Evolutionary conservation across 495 filamentous ascomycete species (phyloP).

Genomic region (Hyaloscypha hepaticicola): DNA sequence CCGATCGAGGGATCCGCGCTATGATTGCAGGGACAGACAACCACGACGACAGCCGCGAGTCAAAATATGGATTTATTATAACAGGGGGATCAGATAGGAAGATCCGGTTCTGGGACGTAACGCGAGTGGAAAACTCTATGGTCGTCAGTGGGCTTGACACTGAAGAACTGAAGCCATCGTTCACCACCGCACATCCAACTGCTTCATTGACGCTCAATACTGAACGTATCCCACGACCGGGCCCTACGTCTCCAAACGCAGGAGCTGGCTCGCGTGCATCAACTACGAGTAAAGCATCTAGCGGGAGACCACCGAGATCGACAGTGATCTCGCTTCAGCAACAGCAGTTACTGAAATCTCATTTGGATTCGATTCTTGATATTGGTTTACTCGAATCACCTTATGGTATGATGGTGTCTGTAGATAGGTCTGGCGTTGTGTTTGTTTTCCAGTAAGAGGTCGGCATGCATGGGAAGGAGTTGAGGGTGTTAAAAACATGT

Average conservation of each 20-base stretch:
- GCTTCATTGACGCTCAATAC: constrained; percentile 67
- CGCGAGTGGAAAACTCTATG: constrained; percentile 66
- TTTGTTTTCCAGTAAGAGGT: constrained; percentile 73
- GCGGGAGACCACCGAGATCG: constrained; percentile 61
- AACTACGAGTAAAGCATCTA: constrained; percentile 34
- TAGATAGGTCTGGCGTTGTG: constrained; percentile 86
- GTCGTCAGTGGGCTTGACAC: constrained; percentile 76
- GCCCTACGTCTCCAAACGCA: constrained; percentile 40
- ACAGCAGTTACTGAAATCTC: constrained; percentile 78
- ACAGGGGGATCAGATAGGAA: constrained; percentile 88
- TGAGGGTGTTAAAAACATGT: constrained; percentile 5
- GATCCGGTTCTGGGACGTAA: constrained; percentile 88
- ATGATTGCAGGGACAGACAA: constrained; percentile 54
- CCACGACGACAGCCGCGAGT: constrained; percentile 57
- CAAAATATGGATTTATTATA: constrained; percentile 68
- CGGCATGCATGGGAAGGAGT: constrained; percentile 25
- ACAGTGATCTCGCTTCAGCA: constrained; percentile 90
- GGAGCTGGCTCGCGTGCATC: constrained; percentile 37
- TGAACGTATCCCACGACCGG: constrained; percentile 60
- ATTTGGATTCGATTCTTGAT: constrained; percentile 87
- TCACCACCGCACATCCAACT: constrained; percentile 66
- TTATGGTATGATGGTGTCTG: constrained; percentile 89
- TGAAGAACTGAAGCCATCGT: constrained; percentile 70
- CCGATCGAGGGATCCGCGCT: constrained; percentile 59
- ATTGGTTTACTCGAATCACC: constrained; percentile 84